Percentiles rank a stretch among this genome's conserved stretches.
Conservation (phyloP, 371 early-diverging fungal genomes). For the Coemansia sp. region DNA sequence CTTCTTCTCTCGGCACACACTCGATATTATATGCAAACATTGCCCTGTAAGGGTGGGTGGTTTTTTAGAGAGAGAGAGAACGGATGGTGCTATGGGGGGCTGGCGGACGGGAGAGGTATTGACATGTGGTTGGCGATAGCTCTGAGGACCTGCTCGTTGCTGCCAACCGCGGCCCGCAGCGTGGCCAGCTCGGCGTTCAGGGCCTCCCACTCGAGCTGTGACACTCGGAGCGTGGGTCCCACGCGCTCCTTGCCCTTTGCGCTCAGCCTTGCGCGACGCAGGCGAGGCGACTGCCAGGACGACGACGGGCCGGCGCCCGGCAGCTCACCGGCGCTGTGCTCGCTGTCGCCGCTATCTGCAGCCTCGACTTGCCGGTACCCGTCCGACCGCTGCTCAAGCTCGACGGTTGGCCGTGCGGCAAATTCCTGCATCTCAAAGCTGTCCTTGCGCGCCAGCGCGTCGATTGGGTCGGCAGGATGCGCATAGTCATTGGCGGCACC, state of each 20-base stretch:
- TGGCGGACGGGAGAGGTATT: background rate
- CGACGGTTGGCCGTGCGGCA: constrained; percentile 5
- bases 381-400: constrained; percentile 16
- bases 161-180: constrained; percentile 20
- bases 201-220: constrained; percentile 33
- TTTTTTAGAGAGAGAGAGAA: background rate
- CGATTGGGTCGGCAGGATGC: constrained; percentile 24
- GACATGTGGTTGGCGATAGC: constrained; percentile 39
- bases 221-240: constrained; percentile 8
- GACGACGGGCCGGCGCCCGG: constrained; percentile 1
- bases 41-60: too few species aligned
- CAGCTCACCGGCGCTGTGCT: constrained; percentile 3
- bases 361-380: constrained; percentile 33
- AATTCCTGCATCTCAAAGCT: constrained; percentile 49
- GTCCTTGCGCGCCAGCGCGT: constrained; percentile 46
- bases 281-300: constrained; percentile 5
- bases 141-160: constrained; percentile 25
- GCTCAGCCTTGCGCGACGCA: background rate
- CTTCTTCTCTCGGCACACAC: too few species aligned
- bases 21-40: background rate
- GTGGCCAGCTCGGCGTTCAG: constrained; percentile 34
- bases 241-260: constrained; percentile 12
- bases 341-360: constrained; percentile 2
- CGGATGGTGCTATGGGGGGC: background rate
- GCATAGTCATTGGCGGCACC: background rate